Conservation (phyloP, 2,329 filamentous ascomycete species). For the Colletotrichum sp. region DNA sequence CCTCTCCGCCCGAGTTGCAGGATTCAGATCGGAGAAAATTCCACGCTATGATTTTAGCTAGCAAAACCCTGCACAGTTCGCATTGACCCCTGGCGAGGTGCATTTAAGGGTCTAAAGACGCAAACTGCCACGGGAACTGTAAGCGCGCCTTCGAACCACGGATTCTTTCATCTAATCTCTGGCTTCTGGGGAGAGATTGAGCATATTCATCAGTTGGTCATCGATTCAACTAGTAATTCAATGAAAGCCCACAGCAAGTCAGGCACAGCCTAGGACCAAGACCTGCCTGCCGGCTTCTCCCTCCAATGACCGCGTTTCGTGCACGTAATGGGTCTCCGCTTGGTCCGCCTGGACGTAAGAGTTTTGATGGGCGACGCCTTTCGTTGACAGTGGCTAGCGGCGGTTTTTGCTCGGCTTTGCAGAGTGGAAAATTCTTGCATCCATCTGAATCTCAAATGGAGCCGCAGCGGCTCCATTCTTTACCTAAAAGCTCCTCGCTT, state of each 20-base stretch:
- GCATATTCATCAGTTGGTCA: not conserved
- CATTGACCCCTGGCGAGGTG: not conserved
- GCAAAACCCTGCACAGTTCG: not conserved
- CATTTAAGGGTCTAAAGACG: not conserved
- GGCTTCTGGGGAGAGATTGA: not conserved
- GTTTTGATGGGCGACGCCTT: not conserved
- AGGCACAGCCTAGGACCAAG: not conserved
- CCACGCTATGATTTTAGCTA: not conserved
- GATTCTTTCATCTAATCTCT: not conserved
- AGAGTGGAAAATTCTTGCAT: slow-evolving; percentile 6
- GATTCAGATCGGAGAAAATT: not conserved
- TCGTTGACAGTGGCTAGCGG: not conserved
- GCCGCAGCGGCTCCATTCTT: slow-evolving; percentile 7
- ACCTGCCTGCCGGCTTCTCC: not conserved
- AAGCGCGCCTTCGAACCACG: not conserved
- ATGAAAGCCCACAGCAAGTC: not conserved
- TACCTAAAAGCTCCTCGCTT: slow-evolving; percentile 18
- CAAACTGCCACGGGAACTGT: not conserved
- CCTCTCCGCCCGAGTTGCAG: not conserved
- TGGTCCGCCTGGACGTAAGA: not conserved
- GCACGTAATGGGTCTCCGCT: not conserved
- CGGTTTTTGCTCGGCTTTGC: slow-evolving; percentile 21
- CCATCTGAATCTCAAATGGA: slow-evolving; percentile 2
- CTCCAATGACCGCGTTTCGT: not conserved
- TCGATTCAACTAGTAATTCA: not conserved